These are phyloP conservation scores for Berkeleyomyces basicola DNA, from an alignment of 2,329 filamentous ascomycete genomes.

Conservation along the genomic window DNA sequence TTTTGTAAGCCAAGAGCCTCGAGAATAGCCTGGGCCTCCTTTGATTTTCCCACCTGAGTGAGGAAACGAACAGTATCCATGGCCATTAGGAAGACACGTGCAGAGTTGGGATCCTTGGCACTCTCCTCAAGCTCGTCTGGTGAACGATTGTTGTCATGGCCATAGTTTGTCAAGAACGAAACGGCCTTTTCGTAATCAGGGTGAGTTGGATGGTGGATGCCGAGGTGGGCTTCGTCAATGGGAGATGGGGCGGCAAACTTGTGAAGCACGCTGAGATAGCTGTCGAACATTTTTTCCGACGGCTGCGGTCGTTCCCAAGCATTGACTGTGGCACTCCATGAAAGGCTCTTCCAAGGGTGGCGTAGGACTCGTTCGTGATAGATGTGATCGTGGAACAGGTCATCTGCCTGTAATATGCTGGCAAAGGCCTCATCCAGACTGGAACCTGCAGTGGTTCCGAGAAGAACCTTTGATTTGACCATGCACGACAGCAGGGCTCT, in stretches of 20 bases:
- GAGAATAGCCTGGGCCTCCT: constrained; percentile 21
- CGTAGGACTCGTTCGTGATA: constrained; percentile 23
- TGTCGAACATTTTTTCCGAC: constrained; percentile 33
- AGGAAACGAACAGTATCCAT: constrained; percentile 23
- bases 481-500: constrained; percentile 24
- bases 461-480: constrained; percentile 26
- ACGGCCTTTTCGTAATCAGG: constrained; percentile 33
- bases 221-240: constrained; percentile 36
- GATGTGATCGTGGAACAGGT: constrained; percentile 24
- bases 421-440: constrained; percentile 34
- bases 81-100: constrained; percentile 15
- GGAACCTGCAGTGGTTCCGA: constrained; percentile 14
- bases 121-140: background rate
- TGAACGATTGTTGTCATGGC: background rate
- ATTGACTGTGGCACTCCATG: constrained; percentile 36
- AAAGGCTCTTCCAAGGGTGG: constrained; percentile 30
- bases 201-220: constrained; percentile 36
- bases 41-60: constrained; percentile 19
- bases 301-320: constrained; percentile 29
- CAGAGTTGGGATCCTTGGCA: constrained; percentile 3
- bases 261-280: constrained; percentile 32
- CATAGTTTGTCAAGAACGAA: constrained; percentile 24
- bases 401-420: constrained; percentile 30
- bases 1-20: constrained; percentile 13
- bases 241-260: constrained; percentile 22